phyloP scores from a whole-genome alignment of 768 basidiomycete species.

The Naganishia friedmannii region DNA sequence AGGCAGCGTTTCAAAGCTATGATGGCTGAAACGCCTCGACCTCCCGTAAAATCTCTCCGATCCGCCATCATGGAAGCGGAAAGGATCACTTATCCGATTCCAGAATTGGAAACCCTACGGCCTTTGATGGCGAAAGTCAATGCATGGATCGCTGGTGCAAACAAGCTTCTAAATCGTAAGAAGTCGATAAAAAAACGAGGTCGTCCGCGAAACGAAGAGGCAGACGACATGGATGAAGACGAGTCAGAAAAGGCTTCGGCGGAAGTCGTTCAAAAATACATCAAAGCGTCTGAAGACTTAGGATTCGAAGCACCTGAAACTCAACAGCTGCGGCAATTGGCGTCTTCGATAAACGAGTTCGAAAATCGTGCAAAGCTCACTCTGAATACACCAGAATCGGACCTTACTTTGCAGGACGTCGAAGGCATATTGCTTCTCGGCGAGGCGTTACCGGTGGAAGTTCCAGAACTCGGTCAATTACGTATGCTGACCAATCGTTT shows the following conservation, averaged over 20 bases:
- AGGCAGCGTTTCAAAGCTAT: constrained; percentile 65
- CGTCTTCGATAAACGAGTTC: constrained; percentile 40
- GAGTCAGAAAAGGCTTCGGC: constrained; percentile 69
- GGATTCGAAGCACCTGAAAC: constrained; percentile 85
- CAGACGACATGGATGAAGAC: constrained; percentile 39
- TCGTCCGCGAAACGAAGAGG: constrained; percentile 39
- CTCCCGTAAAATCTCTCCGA: constrained; percentile 71
- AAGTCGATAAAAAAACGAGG: constrained; percentile 40
- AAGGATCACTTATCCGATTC: constrained; percentile 70
- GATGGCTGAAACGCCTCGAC: constrained; percentile 67
- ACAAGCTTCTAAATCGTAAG: constrained; percentile 30
- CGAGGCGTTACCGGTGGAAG: constrained; percentile 67
- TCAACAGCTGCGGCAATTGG: constrained; percentile 44
- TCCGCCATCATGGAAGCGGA: constrained; percentile 85
- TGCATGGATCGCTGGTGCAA: constrained; percentile 70
- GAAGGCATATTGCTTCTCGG: constrained; percentile 41
- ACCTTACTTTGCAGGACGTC: constrained; percentile 28
- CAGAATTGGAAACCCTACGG: constrained; percentile 68
- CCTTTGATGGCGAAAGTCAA: constrained; percentile 77
- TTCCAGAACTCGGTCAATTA: constrained; percentile 73
- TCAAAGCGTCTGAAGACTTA: constrained; percentile 70
- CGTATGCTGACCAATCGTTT: constrained; percentile 78
- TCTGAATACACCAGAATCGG: constrained; percentile 36
- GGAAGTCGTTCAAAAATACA: constrained; percentile 66
- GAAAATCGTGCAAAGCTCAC: constrained; percentile 40